Evolutionary conservation across 306 rosid genomes (phyloP).

Genomic region (Citrullus colocynthis): DNA sequence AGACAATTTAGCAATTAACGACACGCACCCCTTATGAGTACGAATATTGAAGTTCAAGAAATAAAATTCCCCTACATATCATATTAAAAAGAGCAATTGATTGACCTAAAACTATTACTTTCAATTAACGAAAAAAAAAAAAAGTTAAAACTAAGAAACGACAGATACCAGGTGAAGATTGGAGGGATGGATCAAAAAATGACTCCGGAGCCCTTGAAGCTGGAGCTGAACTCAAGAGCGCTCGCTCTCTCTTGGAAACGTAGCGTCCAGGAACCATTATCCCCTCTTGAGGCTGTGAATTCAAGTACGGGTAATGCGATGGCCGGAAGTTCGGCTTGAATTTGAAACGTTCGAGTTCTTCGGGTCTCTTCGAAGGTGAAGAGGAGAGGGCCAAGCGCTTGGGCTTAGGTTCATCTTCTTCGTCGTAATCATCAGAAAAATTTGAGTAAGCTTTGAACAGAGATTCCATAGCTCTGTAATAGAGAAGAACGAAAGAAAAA

Average conservation of each 20-base stretch:
- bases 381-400: constrained; percentile 4
- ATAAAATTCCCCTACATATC: background rate
- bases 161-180: constrained; percentile 32
- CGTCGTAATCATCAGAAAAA: constrained; percentile 37
- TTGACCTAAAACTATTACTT: background rate
- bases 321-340: background rate
- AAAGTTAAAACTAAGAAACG: background rate
- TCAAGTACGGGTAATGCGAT: background rate
- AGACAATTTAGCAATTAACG: background rate
- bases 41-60: background rate
- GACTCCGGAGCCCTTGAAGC: constrained; percentile 19
- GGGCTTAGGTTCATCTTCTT: constrained; percentile 24
- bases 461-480: constrained; percentile 36
- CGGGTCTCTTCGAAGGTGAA: constrained; percentile 10
- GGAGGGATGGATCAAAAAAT: constrained; percentile 9
- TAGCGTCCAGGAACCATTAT: constrained; percentile 52
- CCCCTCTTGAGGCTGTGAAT: constrained; percentile 8
- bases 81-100: background rate
- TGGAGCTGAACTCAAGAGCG: constrained; percentile 16
- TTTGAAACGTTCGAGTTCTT: constrained; percentile 3
- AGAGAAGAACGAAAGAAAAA: background rate
- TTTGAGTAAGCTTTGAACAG: constrained; percentile 38
- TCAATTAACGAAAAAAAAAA: background rate
- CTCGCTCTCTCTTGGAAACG: constrained; percentile 73
- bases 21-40: background rate